Base-by-base conservation (phyloP, 2,329 filamentous ascomycete genomes). In the Pseudofabraea citricarpa region DNA sequence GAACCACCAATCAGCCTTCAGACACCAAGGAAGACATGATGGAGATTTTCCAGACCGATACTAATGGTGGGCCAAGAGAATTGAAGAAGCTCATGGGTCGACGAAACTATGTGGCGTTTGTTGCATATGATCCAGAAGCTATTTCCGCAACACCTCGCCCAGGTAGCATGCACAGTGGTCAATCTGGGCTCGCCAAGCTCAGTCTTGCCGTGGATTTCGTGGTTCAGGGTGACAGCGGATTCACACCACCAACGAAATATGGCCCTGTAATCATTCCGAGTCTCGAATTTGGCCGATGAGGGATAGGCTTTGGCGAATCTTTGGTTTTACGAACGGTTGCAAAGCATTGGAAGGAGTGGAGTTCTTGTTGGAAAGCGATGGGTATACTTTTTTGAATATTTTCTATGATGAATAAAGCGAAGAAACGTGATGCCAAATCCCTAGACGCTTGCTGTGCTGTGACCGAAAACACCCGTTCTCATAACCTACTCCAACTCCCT, bases 11-110 rank as follows among this genome's bases (percentile, higher is more conserved):
- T 48, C 77, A 83, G 51, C 77, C 87, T 1, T 86, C 83, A 2
- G 93, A 98, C 63, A 98, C 93, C 36, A 97, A 98, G 67, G 93
- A 98, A 65, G 93, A 98, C 67, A 98, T 98, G 93, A 95, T 98
- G 87, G 93, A 98, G 71, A 94, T 98, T 54, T 98, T 98, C 76
- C 89, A 93, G 58, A 87, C 85, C 6, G 93, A 98, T 56, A 89
- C 93, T 13, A 88, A 84, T 42, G 91, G 93, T n/a, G 73, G 80
- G 26, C 73, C 82, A 1, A 77, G 90, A 36, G 91, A 96, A 64
- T 74, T 90, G 60, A 90, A 90, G 69, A 87, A 91, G 59, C 77
- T 98, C 40, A 98, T 98, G 90, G 89, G 85, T 1, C 75, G 91
- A 32, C 75, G 93, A 46, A 97, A 96, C 61, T 98, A 97, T 60